phyloP scores from a whole-genome alignment of 1,139 yeast genomes.

The Yamadazyma buinensis region DNA sequence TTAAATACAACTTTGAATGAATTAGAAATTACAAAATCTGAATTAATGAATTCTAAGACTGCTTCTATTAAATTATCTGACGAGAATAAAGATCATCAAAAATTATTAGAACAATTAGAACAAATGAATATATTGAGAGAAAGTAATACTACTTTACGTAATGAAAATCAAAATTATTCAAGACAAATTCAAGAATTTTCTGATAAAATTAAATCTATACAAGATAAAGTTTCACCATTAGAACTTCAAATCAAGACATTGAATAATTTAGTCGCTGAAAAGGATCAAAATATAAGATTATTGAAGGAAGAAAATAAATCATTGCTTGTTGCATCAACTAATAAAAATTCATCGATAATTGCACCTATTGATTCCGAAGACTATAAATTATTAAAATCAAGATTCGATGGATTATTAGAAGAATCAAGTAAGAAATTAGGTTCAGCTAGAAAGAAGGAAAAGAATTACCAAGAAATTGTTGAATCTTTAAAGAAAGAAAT shows the following conservation, averaged over 20 bases:
- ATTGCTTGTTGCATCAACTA: constrained; percentile 13
- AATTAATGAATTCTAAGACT: constrained; percentile 32
- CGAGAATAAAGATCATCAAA: constrained; percentile 46
- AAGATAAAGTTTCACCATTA: constrained; percentile 19
- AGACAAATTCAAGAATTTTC: constrained; percentile 23
- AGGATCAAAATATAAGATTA: constrained; percentile 28
- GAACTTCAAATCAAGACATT: constrained; percentile 26
- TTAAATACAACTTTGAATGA: constrained; percentile 38
- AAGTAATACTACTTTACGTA: constrained; percentile 64
- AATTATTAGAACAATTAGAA: constrained; percentile 56
- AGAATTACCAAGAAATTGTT: constrained; percentile 21
- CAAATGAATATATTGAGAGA: constrained; percentile 72
- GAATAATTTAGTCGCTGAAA: constrained; percentile 13
- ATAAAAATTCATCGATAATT: constrained; percentile 4
- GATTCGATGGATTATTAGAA: constrained; percentile 28
- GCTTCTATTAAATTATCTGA: constrained; percentile 36
- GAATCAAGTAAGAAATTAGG: constrained; percentile 29
- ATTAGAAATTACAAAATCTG: constrained; percentile 41
- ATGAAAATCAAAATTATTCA: constrained; percentile 36
- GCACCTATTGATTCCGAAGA: constrained; percentile 14
- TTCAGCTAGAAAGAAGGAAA: constrained; percentile 21
- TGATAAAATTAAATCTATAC: constrained; percentile 15
- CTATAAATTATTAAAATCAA: constrained; percentile 20
- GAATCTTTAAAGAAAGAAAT: constrained; percentile 21
- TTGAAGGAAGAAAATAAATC: constrained; percentile 39